A percentile compares a stretch with the other conserved stretches of the same genome.
Evolutionary conservation across 208 protist genomes (phyloP).

Genomic region (Wallacemonas collosoma): DNA sequence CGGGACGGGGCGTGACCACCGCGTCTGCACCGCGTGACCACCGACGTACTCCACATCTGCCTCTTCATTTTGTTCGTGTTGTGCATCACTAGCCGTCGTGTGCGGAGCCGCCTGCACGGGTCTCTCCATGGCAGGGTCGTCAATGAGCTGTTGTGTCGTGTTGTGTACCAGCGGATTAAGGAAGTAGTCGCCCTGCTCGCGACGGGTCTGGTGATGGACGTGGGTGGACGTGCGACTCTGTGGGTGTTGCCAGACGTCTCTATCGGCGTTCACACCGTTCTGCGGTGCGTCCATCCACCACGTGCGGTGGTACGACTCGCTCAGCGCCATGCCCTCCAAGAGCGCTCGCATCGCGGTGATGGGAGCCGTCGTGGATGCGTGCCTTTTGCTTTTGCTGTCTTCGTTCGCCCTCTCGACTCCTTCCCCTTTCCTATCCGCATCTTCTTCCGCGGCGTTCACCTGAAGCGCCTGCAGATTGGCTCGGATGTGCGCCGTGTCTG

Average conservation of each 20-base stretch:
- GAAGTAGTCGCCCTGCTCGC: not conserved
- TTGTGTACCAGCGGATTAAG: not conserved
- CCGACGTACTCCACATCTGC: no score
- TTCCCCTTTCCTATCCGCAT: not conserved
- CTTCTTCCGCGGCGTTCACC: not conserved
- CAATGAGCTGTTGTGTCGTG: not conserved
- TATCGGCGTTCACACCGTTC: not conserved
- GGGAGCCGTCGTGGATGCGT: not conserved
- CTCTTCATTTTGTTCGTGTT: not conserved
- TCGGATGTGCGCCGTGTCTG: no score
- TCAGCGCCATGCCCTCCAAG: not conserved
- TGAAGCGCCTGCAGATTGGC: no score
- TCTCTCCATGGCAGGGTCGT: not conserved
- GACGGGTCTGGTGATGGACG: no score
- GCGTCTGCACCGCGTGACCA: no score
- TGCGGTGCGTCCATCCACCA: conserved; percentile 6
- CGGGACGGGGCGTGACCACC: no score
- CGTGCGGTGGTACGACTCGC: not conserved
- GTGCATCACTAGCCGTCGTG: no score
- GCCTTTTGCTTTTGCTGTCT: not conserved
- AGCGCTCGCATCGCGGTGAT: not conserved
- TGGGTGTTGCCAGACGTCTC: not conserved
- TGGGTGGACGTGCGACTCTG: no score
- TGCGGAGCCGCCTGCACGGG: no score
- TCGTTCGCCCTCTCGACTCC: not conserved